These are phyloP conservation scores for Vaccinium macrocarpon DNA, from an alignment of 148 eudicot species.

Conservation along the genomic window DNA sequence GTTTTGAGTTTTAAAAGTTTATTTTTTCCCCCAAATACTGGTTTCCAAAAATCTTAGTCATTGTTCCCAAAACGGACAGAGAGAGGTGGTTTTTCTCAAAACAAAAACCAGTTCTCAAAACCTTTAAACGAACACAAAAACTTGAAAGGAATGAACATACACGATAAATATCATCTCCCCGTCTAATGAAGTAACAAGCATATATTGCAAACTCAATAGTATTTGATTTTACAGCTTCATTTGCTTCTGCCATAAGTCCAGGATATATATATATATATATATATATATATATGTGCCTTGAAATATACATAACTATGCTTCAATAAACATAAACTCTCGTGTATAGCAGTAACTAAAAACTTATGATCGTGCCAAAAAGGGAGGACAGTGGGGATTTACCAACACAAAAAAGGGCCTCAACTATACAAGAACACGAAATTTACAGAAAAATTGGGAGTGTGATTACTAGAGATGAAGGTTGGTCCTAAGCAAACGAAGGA, in stretches of 20 bases:
- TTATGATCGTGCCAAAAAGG: neutral
- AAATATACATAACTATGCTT: neutral
- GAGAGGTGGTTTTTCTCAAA: too few relatives aligned
- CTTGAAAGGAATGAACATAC: neutral
- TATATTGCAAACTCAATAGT: neutral
- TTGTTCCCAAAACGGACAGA: too few relatives aligned
- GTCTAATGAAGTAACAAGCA: neutral
- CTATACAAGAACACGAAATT: neutral
- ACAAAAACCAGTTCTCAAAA: too few relatives aligned
- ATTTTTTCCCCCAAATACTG: too few relatives aligned
- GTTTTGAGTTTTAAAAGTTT: too few relatives aligned
- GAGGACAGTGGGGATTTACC: neutral
- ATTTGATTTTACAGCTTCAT: neutral
- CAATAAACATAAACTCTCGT: neutral
- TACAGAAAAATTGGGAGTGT: neutral
- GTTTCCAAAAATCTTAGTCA: too few relatives aligned
- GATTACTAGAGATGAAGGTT: slow-evolving; percentile 28
- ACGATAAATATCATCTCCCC: neutral
- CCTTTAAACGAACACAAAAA: too few relatives aligned
- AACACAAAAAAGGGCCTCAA: neutral
- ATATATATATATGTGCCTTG: neutral
- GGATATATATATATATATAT: neutral
- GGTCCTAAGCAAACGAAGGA: slow-evolving; percentile 51
- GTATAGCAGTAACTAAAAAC: neutral
- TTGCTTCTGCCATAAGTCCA: neutral